Conservation (phyloP, 2,329 filamentous ascomycete genomes). For the Neofusicoccum sp. region DNA sequence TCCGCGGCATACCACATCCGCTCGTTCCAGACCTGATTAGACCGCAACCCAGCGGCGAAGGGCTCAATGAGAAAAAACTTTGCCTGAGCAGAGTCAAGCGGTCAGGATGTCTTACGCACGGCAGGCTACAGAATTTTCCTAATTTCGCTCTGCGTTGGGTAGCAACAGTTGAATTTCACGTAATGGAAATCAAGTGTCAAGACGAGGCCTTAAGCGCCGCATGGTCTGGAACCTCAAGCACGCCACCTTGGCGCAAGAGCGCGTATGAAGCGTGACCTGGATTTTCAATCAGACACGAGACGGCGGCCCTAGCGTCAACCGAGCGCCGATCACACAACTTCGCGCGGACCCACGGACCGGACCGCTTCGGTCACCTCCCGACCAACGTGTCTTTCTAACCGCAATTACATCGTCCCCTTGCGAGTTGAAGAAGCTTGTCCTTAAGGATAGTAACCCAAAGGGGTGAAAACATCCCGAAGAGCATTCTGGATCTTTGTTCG, state of each 20-base stretch:
- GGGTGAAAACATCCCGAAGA: constrained; percentile 7
- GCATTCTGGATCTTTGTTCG: not conserved
- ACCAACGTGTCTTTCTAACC: not conserved
- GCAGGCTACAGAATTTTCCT: not conserved
- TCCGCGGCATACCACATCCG: not conserved
- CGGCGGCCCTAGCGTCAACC: not conserved
- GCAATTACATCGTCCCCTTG: not conserved
- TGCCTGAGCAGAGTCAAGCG: not conserved
- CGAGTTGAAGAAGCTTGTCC: not conserved
- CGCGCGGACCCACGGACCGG: not conserved
- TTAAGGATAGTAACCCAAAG: not conserved
- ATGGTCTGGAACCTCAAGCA: not conserved
- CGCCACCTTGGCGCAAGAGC: not conserved
- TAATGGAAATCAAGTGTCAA: not conserved
- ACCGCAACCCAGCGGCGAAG: not conserved
- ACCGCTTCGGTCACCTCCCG: not conserved
- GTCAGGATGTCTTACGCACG: not conserved
- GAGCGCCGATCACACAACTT: not conserved
- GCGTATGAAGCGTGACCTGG: constrained; percentile 1
- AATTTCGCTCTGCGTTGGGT: not conserved
- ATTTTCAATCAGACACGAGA: not conserved
- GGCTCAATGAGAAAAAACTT: not conserved
- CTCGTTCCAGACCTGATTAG: not conserved
- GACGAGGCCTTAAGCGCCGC: not conserved
- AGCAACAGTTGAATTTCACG: not conserved